Percentiles rank a stretch among this genome's conserved stretches.
Evolutionary conservation across 2,329 filamentous ascomycete species (phyloP).

Genomic region (Westerdykella aurantiaca): DNA sequence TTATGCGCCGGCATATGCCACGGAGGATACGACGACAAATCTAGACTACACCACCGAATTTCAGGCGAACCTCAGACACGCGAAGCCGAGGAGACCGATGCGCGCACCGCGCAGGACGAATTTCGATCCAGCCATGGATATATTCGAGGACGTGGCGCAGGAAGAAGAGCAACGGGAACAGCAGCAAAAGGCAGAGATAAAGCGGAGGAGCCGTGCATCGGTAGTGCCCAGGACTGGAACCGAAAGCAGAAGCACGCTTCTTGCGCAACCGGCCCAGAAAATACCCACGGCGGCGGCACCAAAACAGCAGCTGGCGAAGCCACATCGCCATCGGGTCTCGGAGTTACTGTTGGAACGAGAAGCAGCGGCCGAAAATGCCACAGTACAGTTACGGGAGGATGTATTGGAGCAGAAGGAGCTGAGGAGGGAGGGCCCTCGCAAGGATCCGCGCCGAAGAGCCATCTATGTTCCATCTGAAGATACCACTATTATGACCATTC

Average conservation of each 20-base stretch:
- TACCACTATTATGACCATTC: conserved; percentile 48
- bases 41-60: conserved; percentile 37
- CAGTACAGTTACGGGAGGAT: conserved; percentile 27
- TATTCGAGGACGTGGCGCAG: conserved; percentile 36
- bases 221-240: conserved; percentile 16
- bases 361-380: conserved; percentile 21
- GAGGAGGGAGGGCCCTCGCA: conserved; percentile 28
- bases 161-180: conserved; percentile 25
- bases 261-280: conserved; percentile 35
- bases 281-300: conserved; percentile 16
- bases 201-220: conserved; percentile 24
- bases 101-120: conserved; percentile 21
- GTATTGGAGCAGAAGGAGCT: conserved; percentile 26
- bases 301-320: conserved; percentile 11
- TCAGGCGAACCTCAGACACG: conserved; percentile 21
- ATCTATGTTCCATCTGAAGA: conserved; percentile 50
- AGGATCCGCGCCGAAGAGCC: conserved; percentile 43
- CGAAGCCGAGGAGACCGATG: conserved; percentile 31
- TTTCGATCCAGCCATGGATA: conserved; percentile 32
- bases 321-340: conserved; percentile 33
- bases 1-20: conserved; percentile 29
- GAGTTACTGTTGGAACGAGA: conserved; percentile 27
- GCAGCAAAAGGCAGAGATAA: conserved; percentile 14
- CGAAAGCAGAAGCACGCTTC: conserved; percentile 26
- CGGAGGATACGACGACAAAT: conserved; percentile 32